Evolutionary conservation across 768 basidiomycete species (phyloP), one percentile per base, ranked within the genome.

Genomic region (Candolleomyces eurysporus): DNA sequence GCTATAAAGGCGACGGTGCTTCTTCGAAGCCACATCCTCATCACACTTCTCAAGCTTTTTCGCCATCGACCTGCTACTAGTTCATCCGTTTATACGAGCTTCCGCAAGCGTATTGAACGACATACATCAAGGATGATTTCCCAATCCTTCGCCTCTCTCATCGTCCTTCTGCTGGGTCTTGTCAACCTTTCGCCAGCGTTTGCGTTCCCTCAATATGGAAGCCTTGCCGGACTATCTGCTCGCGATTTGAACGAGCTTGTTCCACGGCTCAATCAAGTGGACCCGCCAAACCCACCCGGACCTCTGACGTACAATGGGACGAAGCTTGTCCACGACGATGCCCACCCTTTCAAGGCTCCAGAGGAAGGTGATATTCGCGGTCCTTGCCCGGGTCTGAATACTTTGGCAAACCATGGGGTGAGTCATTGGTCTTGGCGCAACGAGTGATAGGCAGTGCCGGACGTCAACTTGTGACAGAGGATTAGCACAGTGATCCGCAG

Each of bases 191-290:
- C 36, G 11, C 36, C 60, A 3, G 31, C 51, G 26, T 14, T 21
- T 3, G 69, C 67, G 3, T 72, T 70, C 49, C 69, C 71, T 11
- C 32, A 63, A 4, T 67, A 72, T 57, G 58, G 54, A 26, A 69
- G 69, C 10, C 64, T 72, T 21, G 69, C 66, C n/a, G 71, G 71
- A 10, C 62, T 72, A 21, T 59, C 66, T 19, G 60, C 62, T 21
- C 61, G 64, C 19, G 64, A 67, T 48, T 43, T 70, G 50, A 68
- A 67, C n/a, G 50, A 40, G 26, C 48, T 64, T 9, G 30, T 66
- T 13, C 60, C 58, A 5, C 31, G 30, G 30, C 63, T 64, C 22
- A 8, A 52, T 1, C 14, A 22, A 13, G 51, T 40, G 6, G 48
- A 52, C 14, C 62, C 62, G 10, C 53, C 32, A 31, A 58, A 49